Evolutionary conservation across 2,329 filamentous ascomycete species (phyloP).

Genomic region (Xylariomycetidae sp.): DNA sequence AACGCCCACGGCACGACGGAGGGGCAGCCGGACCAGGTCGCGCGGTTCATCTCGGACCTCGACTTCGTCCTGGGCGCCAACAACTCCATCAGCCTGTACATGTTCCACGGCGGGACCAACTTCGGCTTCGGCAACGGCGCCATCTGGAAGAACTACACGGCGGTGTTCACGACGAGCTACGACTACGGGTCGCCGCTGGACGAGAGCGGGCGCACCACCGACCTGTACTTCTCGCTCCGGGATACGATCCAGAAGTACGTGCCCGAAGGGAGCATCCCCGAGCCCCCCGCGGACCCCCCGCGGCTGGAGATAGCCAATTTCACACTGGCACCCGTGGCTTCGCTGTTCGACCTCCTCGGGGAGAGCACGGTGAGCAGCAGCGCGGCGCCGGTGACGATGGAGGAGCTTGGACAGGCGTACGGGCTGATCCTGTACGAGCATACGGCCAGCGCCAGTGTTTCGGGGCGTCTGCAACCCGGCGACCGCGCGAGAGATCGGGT

Average conservation of each 20-base stretch:
- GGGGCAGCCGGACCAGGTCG: conserved; percentile 19
- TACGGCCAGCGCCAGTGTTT: conserved; percentile 15
- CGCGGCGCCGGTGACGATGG: conserved; percentile 37
- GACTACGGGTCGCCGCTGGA: conserved; percentile 47
- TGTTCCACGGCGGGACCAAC: conserved; percentile 50
- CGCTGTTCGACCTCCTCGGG: conserved; percentile 32
- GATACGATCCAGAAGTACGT: conserved; percentile 34
- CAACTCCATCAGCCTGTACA: conserved; percentile 44
- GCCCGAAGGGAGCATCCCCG: conserved; percentile 31
- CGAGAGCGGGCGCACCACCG: conserved; percentile 42
- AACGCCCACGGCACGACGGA: conserved; percentile 31
- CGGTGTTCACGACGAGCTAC: conserved; percentile 41
- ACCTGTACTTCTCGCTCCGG: conserved; percentile 37
- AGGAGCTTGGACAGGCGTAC: conserved; percentile 38
- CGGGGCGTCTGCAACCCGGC: conserved; percentile 34
- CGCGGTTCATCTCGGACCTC: conserved; percentile 28
- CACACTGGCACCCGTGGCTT: conserved; percentile 29
- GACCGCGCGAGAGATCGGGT: conserved; percentile 41
- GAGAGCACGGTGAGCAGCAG: conserved; percentile 15
- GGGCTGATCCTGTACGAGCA: conserved; percentile 41
- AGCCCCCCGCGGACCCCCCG: conserved; percentile 28
- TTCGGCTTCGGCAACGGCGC: conserved; percentile 44
- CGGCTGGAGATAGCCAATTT: conserved; percentile 31
- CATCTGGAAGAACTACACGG: conserved; percentile 35
- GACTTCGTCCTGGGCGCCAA: conserved; percentile 33